phyloP scores from a whole-genome alignment of 768 basidiomycete species.

The Hericium coralloides region DNA sequence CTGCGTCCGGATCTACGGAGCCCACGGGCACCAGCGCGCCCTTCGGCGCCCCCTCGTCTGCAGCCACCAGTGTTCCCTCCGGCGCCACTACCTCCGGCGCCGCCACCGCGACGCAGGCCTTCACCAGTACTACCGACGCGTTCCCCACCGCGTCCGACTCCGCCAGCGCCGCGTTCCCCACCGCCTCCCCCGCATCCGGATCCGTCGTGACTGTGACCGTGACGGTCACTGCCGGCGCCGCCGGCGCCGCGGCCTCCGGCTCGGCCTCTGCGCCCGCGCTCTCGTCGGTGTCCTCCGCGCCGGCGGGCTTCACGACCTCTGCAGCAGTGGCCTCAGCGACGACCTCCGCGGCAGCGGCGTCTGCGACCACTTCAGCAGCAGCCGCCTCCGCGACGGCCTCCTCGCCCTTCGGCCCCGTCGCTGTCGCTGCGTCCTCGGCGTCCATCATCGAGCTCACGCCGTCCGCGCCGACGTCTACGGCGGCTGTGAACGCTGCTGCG shows the following conservation, averaged over 20 bases:
- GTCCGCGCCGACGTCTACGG: too few relatives aligned
- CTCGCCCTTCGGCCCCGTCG: neutral
- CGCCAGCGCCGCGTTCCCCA: neutral
- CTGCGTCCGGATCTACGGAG: neutral
- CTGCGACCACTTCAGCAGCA: neutral
- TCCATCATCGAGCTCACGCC: too few relatives aligned
- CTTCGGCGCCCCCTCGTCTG: neutral
- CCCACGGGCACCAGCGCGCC: neutral
- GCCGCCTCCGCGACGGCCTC: neutral
- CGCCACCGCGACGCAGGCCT: neutral
- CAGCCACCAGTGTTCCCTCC: neutral
- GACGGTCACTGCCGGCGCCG: neutral
- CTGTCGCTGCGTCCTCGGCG: neutral
- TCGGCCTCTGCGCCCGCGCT: neutral
- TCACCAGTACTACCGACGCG: too few relatives aligned
- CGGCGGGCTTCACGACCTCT: conserved; percentile 35
- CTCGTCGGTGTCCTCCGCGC: neutral
- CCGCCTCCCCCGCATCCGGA: neutral
- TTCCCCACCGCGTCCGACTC: neutral
- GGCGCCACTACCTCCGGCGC: neutral
- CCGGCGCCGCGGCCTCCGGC: neutral
- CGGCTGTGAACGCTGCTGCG: too few relatives aligned
- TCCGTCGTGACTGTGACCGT: neutral
- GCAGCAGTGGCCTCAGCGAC: conserved; percentile 2
- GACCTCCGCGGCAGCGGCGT: neutral